These are phyloP conservation scores for Grammothele lineata DNA, from an alignment of 768 basidiomycete genomes.

Conservation along the genomic window DNA sequence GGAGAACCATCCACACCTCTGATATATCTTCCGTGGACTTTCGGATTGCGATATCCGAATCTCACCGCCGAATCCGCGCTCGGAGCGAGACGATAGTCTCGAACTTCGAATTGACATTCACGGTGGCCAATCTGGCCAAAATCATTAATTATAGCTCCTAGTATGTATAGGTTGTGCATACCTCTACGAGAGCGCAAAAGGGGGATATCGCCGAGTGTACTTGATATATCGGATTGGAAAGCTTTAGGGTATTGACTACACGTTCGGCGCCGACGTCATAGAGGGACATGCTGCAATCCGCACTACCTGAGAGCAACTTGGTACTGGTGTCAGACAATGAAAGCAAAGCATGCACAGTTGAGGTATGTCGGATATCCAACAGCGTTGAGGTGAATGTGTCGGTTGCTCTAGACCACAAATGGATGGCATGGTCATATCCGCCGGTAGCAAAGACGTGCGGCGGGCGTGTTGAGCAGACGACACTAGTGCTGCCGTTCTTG, in stretches of 20 bases:
- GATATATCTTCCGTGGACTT: constrained; percentile 39
- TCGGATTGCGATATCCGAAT: constrained; percentile 39
- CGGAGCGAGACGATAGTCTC: constrained; percentile 40
- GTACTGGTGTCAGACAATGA: constrained; percentile 40
- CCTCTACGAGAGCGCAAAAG: constrained; percentile 43
- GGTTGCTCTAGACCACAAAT: constrained; percentile 39
- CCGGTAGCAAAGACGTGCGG: constrained; percentile 43
- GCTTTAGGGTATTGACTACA: constrained; percentile 35
- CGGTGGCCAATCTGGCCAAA: constrained; percentile 40
- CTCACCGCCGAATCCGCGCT: constrained; percentile 31
- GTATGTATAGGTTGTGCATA: no score
- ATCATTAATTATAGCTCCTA: background rate
- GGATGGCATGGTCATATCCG: constrained; percentile 45
- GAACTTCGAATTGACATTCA: constrained; percentile 51
- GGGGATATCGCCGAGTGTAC: constrained; percentile 34
- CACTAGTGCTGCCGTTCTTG: constrained; percentile 40
- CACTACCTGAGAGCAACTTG: constrained; percentile 44
- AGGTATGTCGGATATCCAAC: constrained; percentile 39
- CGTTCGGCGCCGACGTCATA: constrained; percentile 47
- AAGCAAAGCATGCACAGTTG: constrained; percentile 40
- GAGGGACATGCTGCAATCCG: constrained; percentile 41
- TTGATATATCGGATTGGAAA: constrained; percentile 42
- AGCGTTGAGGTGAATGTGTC: constrained; percentile 27
- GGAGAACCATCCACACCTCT: constrained; percentile 33
- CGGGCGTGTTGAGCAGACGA: constrained; percentile 37